These are phyloP conservation scores for Trypanosoma scelopori DNA, from an alignment of 208 protist species.

Conservation along the genomic window DNA sequence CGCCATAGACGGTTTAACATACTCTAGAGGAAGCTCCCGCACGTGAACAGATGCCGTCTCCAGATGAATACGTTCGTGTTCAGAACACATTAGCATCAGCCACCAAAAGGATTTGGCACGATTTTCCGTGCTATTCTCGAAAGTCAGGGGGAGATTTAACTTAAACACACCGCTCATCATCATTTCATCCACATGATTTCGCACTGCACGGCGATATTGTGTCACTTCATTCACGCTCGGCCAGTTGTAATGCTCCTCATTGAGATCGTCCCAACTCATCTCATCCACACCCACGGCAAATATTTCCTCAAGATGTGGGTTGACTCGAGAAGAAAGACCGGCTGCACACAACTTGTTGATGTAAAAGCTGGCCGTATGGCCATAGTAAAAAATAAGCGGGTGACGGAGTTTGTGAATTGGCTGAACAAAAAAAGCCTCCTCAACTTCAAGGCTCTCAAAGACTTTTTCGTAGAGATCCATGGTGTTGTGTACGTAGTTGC, in stretches of 20 bases:
- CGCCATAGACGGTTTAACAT: conserved; percentile 55
- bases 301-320: conserved; percentile 89
- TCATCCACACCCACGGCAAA: conserved; percentile 97
- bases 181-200: conserved; percentile 71
- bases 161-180: conserved; percentile 71
- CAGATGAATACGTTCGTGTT: conserved; percentile 97
- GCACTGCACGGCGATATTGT: conserved; percentile 87
- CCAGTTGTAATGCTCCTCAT: conserved; percentile 87
- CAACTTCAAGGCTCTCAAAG: conserved; percentile 70
- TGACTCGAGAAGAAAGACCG: conserved; percentile 78
- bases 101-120: conserved; percentile 87
- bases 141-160: conserved; percentile 78
- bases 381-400: conserved; percentile 97
- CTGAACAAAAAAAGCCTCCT: conserved; percentile 84
- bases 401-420: conserved; percentile 93
- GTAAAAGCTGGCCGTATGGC: conserved; percentile 94
- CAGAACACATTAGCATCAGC: conserved; percentile 94
- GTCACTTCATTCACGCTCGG: conserved; percentile 81
- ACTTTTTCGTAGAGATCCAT: conserved; percentile 87
- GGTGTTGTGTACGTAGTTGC: conserved; percentile 87
- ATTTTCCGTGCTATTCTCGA: conserved; percentile 74
- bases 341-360: conserved; percentile 95
- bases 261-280: conserved; percentile 97
- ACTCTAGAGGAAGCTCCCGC: conserved; percentile 91
- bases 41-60: conserved; percentile 96